Conservation (phyloP, 306 rosid species). For the Cicer yamashitae region DNA sequence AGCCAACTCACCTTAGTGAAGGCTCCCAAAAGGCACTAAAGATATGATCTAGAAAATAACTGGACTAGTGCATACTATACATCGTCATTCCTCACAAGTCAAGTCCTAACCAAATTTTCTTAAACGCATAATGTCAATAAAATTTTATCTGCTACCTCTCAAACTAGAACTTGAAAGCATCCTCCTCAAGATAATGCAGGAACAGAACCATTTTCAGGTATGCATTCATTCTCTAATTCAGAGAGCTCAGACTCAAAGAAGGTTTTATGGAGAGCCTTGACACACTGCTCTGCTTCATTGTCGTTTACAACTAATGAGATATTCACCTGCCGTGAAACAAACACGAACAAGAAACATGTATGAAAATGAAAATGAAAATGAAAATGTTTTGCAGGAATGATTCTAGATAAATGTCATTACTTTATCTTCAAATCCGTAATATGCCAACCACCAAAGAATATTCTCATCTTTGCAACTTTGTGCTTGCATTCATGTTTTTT, state of each 20-base stretch:
- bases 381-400: not conserved
- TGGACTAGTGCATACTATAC: not conserved
- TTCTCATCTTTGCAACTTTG: not conserved
- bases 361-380: slow-evolving; percentile 6
- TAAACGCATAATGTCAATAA: not conserved
- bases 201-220: slow-evolving; percentile 57
- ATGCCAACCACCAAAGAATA: not conserved
- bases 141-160: slow-evolving; percentile 1
- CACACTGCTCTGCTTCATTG: slow-evolving; percentile 85
- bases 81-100: not conserved
- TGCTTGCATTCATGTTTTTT: not conserved
- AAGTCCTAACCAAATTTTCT: slow-evolving; percentile 14
- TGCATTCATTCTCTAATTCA: slow-evolving; percentile 44
- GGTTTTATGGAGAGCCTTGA: slow-evolving; percentile 76
- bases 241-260: slow-evolving; percentile 65
- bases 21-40: not conserved
- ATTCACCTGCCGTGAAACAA: slow-evolving; percentile 67
- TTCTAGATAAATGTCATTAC: slow-evolving; percentile 21
- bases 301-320: slow-evolving; percentile 90
- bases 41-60: not conserved
- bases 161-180: slow-evolving; percentile 16
- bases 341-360: slow-evolving; percentile 25
- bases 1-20: not conserved
- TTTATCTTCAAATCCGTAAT: not conserved
- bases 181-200: slow-evolving; percentile 42